Evolutionary conservation across 2,329 filamentous ascomycete species (phyloP), one percentile per base, ranked within the genome.

Genomic region (Zopfia rhizophila): DNA sequence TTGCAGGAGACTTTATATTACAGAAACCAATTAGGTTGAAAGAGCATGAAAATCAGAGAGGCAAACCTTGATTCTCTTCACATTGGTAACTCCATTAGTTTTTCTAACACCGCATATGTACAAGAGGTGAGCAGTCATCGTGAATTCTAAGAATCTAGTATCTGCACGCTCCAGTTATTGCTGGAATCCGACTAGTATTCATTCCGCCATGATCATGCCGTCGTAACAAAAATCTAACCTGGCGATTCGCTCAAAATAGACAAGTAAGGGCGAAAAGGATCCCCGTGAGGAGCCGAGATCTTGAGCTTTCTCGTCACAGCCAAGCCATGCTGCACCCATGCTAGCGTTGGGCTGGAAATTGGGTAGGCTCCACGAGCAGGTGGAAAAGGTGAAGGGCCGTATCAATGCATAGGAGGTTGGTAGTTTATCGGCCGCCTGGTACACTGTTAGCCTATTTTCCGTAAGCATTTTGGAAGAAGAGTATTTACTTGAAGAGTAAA

Each of bases 401-500:
- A 55, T 69, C 64, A 72, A 53, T 73, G 68, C 62, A 66, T 68
- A 12, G 88, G 88, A 51, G 89, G 83, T 70, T 92, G 88, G 74
- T 90, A 94, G 75, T 93, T 91, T 66, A 94, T 86, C 42, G 89
- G 89, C 60, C 90, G 87, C 78, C 90, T 94, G 56, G 29, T 19
- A 23, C 24, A 33, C 35, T 4, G 14, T 57, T 55, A 58, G 57
- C 36, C 12, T 16, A 11, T 11, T 18, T 12, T 19, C 42, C 16
- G 19, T 21, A 19, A 14, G 24, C 14, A 4, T 11, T 8, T 16
- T 23, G 29, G 18, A 14, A 30, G 11, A 12, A 11, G 8, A 22
- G 58, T 52, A 80, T 89, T 73, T 78, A 97, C 93, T 99, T 99
- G 84, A 99, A 99, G 22, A 99, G 84, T 43, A 99, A 83, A 66